These are phyloP conservation scores for Pestalotiopsis sp. DNA, from an alignment of 2,329 filamentous ascomycete genomes.

Conservation along the genomic window DNA sequence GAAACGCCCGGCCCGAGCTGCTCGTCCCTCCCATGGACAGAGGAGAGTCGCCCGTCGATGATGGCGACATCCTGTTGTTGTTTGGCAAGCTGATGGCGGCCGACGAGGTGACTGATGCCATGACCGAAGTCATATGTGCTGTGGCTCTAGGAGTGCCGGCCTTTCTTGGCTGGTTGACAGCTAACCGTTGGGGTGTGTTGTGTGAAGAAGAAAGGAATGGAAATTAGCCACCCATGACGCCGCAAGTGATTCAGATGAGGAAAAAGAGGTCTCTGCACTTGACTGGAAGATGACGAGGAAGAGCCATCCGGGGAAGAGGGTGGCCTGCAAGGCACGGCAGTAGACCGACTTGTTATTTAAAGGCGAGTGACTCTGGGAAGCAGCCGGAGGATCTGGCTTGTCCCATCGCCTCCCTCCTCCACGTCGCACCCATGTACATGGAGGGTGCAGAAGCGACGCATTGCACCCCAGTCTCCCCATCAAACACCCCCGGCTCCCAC, in stretches of 20 bases:
- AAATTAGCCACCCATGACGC: slow-evolving; percentile 12
- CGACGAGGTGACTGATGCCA: slow-evolving; percentile 19
- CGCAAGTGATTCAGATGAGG: background rate
- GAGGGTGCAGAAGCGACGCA: slow-evolving; percentile 12
- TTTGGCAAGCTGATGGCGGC: slow-evolving; percentile 20
- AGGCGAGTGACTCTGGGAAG: slow-evolving; percentile 3
- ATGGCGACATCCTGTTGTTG: slow-evolving; percentile 48
- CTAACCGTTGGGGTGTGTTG: background rate
- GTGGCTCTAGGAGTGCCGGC: background rate
- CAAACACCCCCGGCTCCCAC: background rate
- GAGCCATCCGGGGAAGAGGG: background rate
- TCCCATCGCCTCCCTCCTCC: slow-evolving; percentile 10
- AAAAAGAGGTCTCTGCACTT: background rate
- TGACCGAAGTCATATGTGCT: background rate
- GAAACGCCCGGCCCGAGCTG: slow-evolving; percentile 40
- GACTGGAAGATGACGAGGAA: slow-evolving; percentile 6
- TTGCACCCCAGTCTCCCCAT: slow-evolving; percentile 1
- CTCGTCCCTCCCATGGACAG: slow-evolving; percentile 40
- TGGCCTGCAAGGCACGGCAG: slow-evolving; percentile 15
- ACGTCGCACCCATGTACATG: slow-evolving; percentile 11
- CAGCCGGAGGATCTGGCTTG: slow-evolving; percentile 11
- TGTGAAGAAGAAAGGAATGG: background rate
- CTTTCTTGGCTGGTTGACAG: background rate
- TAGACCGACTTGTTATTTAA: slow-evolving; percentile 13
- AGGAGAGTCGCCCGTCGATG: slow-evolving; percentile 54